Base-by-base conservation (phyloP, 2,329 filamentous ascomycete species). In the Graphilbum fragrans region DNA sequence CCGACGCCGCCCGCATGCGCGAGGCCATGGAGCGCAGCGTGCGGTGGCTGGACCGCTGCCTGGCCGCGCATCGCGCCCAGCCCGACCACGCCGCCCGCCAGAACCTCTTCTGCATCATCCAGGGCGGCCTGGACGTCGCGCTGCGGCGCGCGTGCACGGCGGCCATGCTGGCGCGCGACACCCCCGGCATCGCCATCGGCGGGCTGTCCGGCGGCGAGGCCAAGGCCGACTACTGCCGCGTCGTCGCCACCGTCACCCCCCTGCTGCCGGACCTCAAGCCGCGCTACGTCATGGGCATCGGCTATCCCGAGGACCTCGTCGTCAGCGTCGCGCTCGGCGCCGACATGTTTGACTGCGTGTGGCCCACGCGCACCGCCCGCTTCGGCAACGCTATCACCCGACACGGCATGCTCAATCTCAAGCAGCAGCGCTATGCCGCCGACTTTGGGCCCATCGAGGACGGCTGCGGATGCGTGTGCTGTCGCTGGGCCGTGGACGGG, bases 341-440 rank as follows among this genome's bases (percentile, higher is more conserved):
- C 38, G 92, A 98, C 62, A 98, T 98, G 92, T 98, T 98, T 58
- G 92, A 98, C 63, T 98, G 93, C 56, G 92, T 98, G 7, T 98
- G 92, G 92, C 93, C 92, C 2, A 96, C 92, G 5, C 73, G 92
- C 41, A 98, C 92, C 29, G 92, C 92, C 56, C 79, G 92, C 27
- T 98, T 98, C 56, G 92, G 93, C 45, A 95, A 95, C 56, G 92
- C 90, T 31, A 76, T 98, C 44, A 95, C 90, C 3, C 74, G 77
- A 42, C 53, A 68, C 34, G 93, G 92, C 11, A 75, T 86, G n/a
- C 64, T 95, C 36, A 95, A 94, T 58, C 66, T 98, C 37, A 80
- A 85, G 46, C 80, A 90, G 56, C 74, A 80, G 21, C 68, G 69
- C 35, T 95, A 79, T 55, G 77, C 84, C 1, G 65, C 74, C 46